Evolutionary conservation across 305 asterid species (phyloP).

Genomic region (Solanum hybrid): DNA sequence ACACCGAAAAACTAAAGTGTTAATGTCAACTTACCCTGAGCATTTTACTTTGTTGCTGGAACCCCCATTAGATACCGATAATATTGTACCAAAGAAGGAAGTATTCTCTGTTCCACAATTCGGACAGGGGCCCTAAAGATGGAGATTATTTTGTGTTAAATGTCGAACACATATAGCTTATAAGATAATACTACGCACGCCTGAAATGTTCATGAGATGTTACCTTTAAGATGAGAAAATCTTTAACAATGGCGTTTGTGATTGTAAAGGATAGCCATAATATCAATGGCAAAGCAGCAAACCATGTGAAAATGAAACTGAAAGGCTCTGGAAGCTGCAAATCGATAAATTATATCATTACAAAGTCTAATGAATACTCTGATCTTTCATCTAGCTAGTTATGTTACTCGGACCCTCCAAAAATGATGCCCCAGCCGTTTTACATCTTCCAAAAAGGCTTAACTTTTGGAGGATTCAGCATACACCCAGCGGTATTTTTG

Average conservation of each 20-base stretch:
- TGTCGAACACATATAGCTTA: background rate
- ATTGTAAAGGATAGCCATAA: conserved; percentile 64
- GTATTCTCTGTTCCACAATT: conserved; percentile 87
- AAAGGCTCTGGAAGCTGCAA: conserved; percentile 98
- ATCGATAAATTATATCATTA: background rate
- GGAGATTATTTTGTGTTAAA: background rate
- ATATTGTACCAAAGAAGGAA: conserved; percentile 91
- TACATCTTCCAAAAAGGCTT: background rate
- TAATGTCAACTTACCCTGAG: conserved; percentile 43
- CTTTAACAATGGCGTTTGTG: conserved; percentile 59
- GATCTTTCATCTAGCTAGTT: background rate
- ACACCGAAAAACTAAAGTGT: background rate
- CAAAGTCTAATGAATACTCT: background rate
- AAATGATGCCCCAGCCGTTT: background rate
- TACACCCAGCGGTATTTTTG: background rate
- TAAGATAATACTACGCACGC: background rate
- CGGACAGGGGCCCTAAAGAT: conserved; percentile 86
- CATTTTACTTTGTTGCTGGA: conserved; percentile 59
- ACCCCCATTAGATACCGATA: conserved; percentile 78
- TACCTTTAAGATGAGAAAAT: conserved; percentile 77
- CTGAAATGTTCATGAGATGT: background rate
- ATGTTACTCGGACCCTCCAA: background rate
- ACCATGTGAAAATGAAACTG: conserved; percentile 97
- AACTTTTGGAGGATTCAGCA: background rate
- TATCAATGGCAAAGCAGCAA: conserved; percentile 80